Evolutionary conservation across 495 filamentous ascomycete genomes (phyloP), one percentile per base, ranked within the genome.

Genomic region (Penicillium turbatum): DNA sequence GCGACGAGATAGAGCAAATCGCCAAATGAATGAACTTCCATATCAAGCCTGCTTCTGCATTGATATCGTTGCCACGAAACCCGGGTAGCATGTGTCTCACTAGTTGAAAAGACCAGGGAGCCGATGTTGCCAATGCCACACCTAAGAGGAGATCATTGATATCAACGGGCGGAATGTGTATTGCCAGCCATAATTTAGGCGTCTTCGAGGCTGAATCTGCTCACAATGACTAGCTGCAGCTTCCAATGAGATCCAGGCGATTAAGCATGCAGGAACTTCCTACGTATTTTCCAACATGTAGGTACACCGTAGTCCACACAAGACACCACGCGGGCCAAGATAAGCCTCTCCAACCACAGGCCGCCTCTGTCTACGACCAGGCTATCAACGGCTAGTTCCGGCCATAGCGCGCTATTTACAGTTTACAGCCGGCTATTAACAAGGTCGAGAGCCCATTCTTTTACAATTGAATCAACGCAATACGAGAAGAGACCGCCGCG

Each of bases 1-100:
- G 66, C 60, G 55, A 59, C 47, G 53, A 57, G 39, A 64, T 62
- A 56, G 57, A 53, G 51, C 55, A 31, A 51, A 51, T 57, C 34
- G 56, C 53, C 56, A 51, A 59, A 56, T 58, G 45, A 59, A 61
- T 41, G 16, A 46, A 56, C 10, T 37, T 46, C 51, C 35, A 38
- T 37, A n/a, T 7, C 49, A 32, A 27, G 8, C 30, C 10, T 41
- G 15, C 30, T 39, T 38, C 2, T 48, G 21, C 8, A 3, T 21
- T 10, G 7, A 5, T 11, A 2, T 11, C 26, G 12, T 17, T 26
- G 3, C 24, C n/a, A 5, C 30, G 15, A 6, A 7, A 30, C 34
- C 16, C n/a, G 11, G 13, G 12, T 17, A 7, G 5, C n/a, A 13
- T 17, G 19, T 35, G 35, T 21, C n/a, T 37, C 12, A 27, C 11